Base-by-base conservation (phyloP, 2,329 filamentous ascomycete genomes). In the Talaromyces atroroseus region DNA sequence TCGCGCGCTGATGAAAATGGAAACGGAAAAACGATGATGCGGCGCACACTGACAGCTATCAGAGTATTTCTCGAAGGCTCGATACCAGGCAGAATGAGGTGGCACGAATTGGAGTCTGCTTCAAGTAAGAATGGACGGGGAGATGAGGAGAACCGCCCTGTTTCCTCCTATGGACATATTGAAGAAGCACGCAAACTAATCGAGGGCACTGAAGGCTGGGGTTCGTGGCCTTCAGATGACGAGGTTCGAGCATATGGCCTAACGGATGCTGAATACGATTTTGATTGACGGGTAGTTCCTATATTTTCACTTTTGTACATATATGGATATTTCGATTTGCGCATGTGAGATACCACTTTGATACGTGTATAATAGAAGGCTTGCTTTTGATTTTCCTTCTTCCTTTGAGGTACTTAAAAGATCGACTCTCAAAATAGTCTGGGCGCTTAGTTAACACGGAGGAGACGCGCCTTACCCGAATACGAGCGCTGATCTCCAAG, bases 191-290 rank as follows among this genome's bases (percentile, higher is more conserved):
- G 69, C 62, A 65, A 70, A 47, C 68, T 75, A 44, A 62, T 77
- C 60, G 65, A 67, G 40, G 58, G 61, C 49, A 69, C 70, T 18
- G 61, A 62, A 18, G 54, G 63, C 18, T 74, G 71, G 73, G 68
- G 66, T 18, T 63, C 68, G 18, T 77, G 75, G 75, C 74, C 75
- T 12, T 71, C 64, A 49, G 68, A 74, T 57, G 65, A 68, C 24
- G 75, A 77, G 56, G 67, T 76, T 47, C 57, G 63, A 53, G 63
- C 68, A 23, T 77, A 77, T 62, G 51, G 64, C 38, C 49, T 54
- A 29, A 61, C 61, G 59, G 36, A 36, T 21, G 23, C 53, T 2
- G 14, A n/a, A n/a, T n/a, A n/a, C n/a, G n/a, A 38, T 47, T 32
- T 48, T 24, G 57, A 52, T 29, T 34, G 21, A 29, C 26, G 26